Evolutionary conservation across 2,329 filamentous ascomycete genomes (phyloP).

Genomic region (Polytolypa hystricis): DNA sequence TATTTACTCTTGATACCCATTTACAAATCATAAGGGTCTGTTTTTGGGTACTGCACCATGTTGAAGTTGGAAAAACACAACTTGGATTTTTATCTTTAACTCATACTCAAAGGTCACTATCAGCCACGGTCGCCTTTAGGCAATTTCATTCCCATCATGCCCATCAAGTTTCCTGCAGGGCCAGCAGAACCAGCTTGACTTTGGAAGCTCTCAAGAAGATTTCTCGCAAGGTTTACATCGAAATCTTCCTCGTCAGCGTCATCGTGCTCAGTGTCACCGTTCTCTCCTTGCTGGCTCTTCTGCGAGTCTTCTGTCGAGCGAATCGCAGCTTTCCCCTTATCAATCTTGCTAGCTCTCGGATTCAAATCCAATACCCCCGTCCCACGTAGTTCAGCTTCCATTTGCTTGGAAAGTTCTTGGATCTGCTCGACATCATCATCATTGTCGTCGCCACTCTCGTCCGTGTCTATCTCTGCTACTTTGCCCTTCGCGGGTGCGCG

Average conservation of each 20-base stretch:
- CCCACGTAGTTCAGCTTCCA: conserved; percentile 37
- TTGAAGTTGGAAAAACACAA: no score
- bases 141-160: conserved; percentile 70
- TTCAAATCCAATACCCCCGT: conserved; percentile 35
- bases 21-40: no score
- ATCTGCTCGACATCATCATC: conserved; percentile 43
- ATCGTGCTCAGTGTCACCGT: conserved; percentile 14
- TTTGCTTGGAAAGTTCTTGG: conserved; percentile 32
- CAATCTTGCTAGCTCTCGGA: conserved; percentile 12
- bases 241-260: conserved; percentile 52
- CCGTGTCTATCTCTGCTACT: conserved; percentile 40
- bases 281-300: conserved; percentile 15
- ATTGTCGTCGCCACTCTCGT: conserved; percentile 34
- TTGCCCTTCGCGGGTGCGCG: conserved; percentile 16
- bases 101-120: background rate
- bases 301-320: conserved; percentile 1
- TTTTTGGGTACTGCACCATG: no score
- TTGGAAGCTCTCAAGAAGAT: conserved; percentile 86
- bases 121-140: conserved; percentile 57
- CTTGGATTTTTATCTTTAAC: no score
- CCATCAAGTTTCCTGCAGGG: conserved; percentile 76
- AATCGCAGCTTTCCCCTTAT: conserved; percentile 20
- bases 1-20: no score
- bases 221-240: conserved; percentile 80
- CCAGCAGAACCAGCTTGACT: conserved; percentile 76